A percentile compares a stretch with the other conserved stretches of the same genome.
These are phyloP conservation scores for Gynandropsis gynandra DNA, from an alignment of 345 rosid species.

Conservation along the genomic window DNA sequence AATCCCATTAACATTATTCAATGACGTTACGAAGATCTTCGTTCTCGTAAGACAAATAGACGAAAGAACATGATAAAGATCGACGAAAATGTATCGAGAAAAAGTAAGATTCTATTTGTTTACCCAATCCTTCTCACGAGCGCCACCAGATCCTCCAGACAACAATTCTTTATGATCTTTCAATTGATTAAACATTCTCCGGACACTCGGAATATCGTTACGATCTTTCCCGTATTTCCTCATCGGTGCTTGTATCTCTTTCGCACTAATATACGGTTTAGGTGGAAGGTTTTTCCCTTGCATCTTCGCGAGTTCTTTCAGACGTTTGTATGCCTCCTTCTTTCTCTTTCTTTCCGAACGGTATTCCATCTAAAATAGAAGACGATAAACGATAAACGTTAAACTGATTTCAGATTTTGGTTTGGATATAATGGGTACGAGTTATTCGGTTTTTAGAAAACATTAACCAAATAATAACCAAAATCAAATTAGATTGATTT, in stretches of 20 bases:
- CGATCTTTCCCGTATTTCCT: conserved; percentile 43
- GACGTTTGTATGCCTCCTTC: conserved; percentile 61
- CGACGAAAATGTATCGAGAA: too few relatives aligned
- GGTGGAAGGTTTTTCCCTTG: conserved; percentile 77
- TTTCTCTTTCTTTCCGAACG: conserved; percentile 47
- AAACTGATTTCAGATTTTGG: too few relatives aligned
- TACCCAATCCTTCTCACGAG: conserved; percentile 23
- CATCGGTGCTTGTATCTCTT: conserved; percentile 52
- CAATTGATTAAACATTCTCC: conserved; percentile 44
- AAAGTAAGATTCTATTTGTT: conserved; percentile 19
- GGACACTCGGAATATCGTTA: conserved; percentile 42
- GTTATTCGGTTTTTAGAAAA: too few relatives aligned
- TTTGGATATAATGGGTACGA: too few relatives aligned
- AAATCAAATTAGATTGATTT: too few relatives aligned
- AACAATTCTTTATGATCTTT: conserved; percentile 46
- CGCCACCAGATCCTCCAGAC: conserved; percentile 25
- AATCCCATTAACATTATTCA: too few relatives aligned
- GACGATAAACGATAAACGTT: neutral
- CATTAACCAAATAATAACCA: too few relatives aligned
- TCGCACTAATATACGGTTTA: conserved; percentile 66
- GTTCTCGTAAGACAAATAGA: too few relatives aligned
- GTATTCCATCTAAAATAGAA: conserved; percentile 59
- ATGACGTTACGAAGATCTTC: too few relatives aligned
- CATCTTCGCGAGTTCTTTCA: conserved; percentile 53
- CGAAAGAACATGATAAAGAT: too few relatives aligned